Conservation (phyloP, 2,329 filamentous ascomycete species). For the Davidsoniella eucalypti region DNA sequence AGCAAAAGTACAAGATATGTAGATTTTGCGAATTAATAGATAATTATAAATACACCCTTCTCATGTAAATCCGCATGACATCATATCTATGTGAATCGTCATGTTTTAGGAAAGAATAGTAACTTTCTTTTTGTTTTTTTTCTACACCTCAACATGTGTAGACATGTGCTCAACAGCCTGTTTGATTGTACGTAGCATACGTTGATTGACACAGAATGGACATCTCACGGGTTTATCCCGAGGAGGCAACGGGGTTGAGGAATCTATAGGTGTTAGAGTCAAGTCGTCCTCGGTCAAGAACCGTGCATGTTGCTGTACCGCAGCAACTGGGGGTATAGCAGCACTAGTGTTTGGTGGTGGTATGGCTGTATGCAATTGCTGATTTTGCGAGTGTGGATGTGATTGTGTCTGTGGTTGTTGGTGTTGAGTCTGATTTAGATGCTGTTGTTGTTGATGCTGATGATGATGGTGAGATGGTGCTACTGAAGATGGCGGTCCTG, state of each 20-base stretch:
- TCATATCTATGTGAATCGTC: too few relatives aligned
- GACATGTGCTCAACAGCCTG: constrained; percentile 47
- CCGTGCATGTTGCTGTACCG: background rate
- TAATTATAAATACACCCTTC: too few relatives aligned
- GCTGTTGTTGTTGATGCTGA: background rate
- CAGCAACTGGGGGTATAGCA: background rate
- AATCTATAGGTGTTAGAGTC: constrained; percentile 38
- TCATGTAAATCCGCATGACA: too few relatives aligned
- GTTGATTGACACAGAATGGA: constrained; percentile 44
- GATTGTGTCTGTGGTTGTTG: background rate
- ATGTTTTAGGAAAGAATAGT: too few relatives aligned
- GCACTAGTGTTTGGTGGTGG: background rate
- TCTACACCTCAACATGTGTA: constrained; percentile 40
- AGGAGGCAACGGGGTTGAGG: constrained; percentile 28
- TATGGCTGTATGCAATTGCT: background rate
- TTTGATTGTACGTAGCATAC: constrained; percentile 43
- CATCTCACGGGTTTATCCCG: constrained; percentile 37
- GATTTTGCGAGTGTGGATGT: background rate
- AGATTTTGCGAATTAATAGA: too few relatives aligned
- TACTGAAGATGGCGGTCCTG: background rate
- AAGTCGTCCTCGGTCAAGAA: constrained; percentile 23
- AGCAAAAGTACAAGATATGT: too few relatives aligned
- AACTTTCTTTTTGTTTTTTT: background rate
- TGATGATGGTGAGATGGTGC: background rate
- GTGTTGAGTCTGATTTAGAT: background rate